A percentile compares a stretch with the other conserved stretches of the same genome.
Conservation (phyloP, 2,329 filamentous ascomycete species). For the Phaeosphaeria sp. region DNA sequence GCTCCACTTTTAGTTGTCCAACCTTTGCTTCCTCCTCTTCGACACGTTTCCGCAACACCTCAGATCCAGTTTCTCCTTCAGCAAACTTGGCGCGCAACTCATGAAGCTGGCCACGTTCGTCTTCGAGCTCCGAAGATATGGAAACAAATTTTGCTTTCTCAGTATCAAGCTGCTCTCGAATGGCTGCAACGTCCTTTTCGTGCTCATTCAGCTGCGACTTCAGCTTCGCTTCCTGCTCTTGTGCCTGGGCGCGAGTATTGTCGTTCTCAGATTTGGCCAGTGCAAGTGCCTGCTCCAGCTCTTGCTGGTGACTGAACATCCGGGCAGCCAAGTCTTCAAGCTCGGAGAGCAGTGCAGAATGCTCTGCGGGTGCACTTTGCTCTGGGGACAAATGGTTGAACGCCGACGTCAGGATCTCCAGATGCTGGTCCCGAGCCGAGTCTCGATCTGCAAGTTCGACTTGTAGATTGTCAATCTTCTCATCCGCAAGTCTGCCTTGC, state of each 20-base stretch:
- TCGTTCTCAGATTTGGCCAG: slow-evolving; percentile 57
- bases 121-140: slow-evolving; percentile 62
- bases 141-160: slow-evolving; percentile 56
- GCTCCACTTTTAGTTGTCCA: slow-evolving; percentile 69
- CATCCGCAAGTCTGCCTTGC: slow-evolving; percentile 54
- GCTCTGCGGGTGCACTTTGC: slow-evolving; percentile 44
- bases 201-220: slow-evolving; percentile 48
- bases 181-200: slow-evolving; percentile 44
- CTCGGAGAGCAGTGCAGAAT: slow-evolving; percentile 47
- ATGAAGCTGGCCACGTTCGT: slow-evolving; percentile 73
- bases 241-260: slow-evolving; percentile 47
- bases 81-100: slow-evolving; percentile 74
- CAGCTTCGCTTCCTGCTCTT: slow-evolving; percentile 49
- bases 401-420: slow-evolving; percentile 39
- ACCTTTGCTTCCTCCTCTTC: slow-evolving; percentile 78
- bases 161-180: slow-evolving; percentile 54
- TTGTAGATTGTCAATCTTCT: slow-evolving; percentile 60
- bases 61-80: slow-evolving; percentile 83
- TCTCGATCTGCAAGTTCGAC: slow-evolving; percentile 63
- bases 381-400: slow-evolving; percentile 49
- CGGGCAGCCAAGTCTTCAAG: slow-evolving; percentile 55
- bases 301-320: slow-evolving; percentile 53
- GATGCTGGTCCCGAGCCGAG: slow-evolving; percentile 42
- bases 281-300: slow-evolving; percentile 55
- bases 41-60: slow-evolving; percentile 75